Base-by-base conservation (phyloP, 1,139 yeast genomes). In the Sugiyamaella grinbergsii region DNA sequence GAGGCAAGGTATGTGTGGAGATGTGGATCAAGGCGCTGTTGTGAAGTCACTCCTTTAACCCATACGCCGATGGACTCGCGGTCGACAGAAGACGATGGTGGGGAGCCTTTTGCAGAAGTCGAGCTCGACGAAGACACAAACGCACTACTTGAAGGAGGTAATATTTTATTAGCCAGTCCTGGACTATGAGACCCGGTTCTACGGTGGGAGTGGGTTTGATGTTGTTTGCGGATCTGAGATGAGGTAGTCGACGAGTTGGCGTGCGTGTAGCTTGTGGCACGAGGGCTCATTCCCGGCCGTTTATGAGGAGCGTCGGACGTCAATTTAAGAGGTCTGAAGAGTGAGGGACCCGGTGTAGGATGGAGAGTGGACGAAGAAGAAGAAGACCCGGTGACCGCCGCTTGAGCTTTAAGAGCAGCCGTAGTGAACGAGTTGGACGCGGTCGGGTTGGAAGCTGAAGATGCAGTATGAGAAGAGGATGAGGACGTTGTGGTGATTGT, bases 1-100 rank as follows among this genome's bases (percentile, higher is more conserved):
- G 70, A 63, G 16, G 67, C 61, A 39, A 74, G 62, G 47, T 70
- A 70, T 11, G 68, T 61, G 34, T 67, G 64, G 34, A 70, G 54
- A 29, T 62, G 63, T 5, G 67, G 67, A 49, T 67, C 63, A 20
- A 68, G 56, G 13, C 62, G 62, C 31, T 62, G 67, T 34, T 61
- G 54, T 8, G 59, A 53, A 5, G 62, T 52, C 13, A 61, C 64
- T 4, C 69, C 67, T 52, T 66, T 66, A 36, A 68, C 71, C 72
- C 72, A 68, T 32, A 68, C 69, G 2, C 71, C 71, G 43, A 66
- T 63, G 24, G 60, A 55, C 42, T 64, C 68, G 4, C 62, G 55
- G 42, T 61, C 62, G 5, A 59, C 48, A 5, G 49, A 26, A 18
- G 33, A 41, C 13, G 41, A 38, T 2, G 42, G n/a, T n/a, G n/a